Evolutionary conservation across 139 green algal species (phyloP), one percentile per base, ranked within the genome.

Genomic region (Tetraselmis chui): DNA sequence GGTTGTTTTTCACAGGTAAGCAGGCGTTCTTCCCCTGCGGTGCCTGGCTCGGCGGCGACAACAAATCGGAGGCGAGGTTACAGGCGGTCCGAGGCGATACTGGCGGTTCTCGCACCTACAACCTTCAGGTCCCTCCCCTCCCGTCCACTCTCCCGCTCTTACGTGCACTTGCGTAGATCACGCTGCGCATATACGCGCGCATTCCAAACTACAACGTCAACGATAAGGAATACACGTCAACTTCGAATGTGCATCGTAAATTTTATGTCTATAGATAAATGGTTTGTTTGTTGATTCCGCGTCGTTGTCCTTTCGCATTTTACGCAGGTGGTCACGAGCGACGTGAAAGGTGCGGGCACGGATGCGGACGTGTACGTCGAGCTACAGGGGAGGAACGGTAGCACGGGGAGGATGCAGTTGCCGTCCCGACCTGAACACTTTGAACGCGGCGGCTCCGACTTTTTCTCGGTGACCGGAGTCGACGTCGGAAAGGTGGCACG

Each of bases 351-450:
- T 1, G 91, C 91, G 0, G 85, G 85, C 59, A 91, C 87, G 2
- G 86, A 91, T 59, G 84, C 83, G 1, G 86, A 89, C 18, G 86
- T 93, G 18, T 88, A 81, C 28, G 59, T 93, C 5, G 59, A 58
- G 2, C 81, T 94, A 76, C 89, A 92, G 59, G 91, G 91, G 76
- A 83, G 86, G 18, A 26, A 79, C 0, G 91, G 89, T 28, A 84
- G 82, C 83, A 92, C 83, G 29, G 80, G 87, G 26, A 30, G 58
- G 1, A 26, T 85, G 5, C 59, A 81, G 5, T 84, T 95, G 67
- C 88, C 90, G 0, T 90, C 88, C 0, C 81, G 84, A 30, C 84
- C 88, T 1, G 89, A 91, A 77, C 82, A 91, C 74, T 95, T 95
- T 84, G 84, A 91, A 83, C 85, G 90, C 0, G 90, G 88, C 1